phyloP scores from a whole-genome alignment of 108 stramenopile species.

The Discostella stelligeroides region DNA sequence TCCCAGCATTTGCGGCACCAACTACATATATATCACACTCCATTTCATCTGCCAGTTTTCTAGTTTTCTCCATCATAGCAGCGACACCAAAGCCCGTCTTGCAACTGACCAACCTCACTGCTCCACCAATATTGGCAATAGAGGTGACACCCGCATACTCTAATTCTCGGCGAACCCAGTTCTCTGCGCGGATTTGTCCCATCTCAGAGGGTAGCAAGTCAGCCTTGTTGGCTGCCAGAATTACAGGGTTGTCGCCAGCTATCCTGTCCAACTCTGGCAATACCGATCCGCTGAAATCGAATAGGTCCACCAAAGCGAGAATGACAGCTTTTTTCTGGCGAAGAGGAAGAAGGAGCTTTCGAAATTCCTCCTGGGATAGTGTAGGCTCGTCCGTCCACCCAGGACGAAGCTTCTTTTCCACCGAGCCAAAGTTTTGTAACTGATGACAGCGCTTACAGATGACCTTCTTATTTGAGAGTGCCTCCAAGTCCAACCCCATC shows the following conservation, averaged over 20 bases:
- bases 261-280: slow-evolving; percentile 86
- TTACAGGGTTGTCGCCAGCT: slow-evolving; percentile 91
- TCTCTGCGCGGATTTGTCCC: slow-evolving; percentile 82
- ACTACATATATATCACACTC: slow-evolving; percentile 89
- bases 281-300: slow-evolving; percentile 90
- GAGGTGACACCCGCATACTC: slow-evolving; percentile 83
- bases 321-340: slow-evolving; percentile 77
- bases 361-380: slow-evolving; percentile 81
- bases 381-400: slow-evolving; percentile 89
- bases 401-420: slow-evolving; percentile 74
- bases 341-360: slow-evolving; percentile 70
- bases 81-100: slow-evolving; percentile 83
- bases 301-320: slow-evolving; percentile 85
- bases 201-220: slow-evolving; percentile 85
- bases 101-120: slow-evolving; percentile 82
- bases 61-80: slow-evolving; percentile 80
- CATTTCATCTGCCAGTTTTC: slow-evolving; percentile 70
- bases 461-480: slow-evolving; percentile 68
- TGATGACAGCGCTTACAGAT: slow-evolving; percentile 88
- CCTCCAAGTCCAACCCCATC: slow-evolving; percentile 73
- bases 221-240: slow-evolving; percentile 89
- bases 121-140: slow-evolving; percentile 87
- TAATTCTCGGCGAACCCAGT: slow-evolving; percentile 88
- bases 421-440: slow-evolving; percentile 81
- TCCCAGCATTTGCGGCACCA: slow-evolving; percentile 91